Evolutionary conservation across 2,329 filamentous ascomycete species (phyloP), one percentile per base, ranked within the genome.

Genomic region (Gremmenia infestans): DNA sequence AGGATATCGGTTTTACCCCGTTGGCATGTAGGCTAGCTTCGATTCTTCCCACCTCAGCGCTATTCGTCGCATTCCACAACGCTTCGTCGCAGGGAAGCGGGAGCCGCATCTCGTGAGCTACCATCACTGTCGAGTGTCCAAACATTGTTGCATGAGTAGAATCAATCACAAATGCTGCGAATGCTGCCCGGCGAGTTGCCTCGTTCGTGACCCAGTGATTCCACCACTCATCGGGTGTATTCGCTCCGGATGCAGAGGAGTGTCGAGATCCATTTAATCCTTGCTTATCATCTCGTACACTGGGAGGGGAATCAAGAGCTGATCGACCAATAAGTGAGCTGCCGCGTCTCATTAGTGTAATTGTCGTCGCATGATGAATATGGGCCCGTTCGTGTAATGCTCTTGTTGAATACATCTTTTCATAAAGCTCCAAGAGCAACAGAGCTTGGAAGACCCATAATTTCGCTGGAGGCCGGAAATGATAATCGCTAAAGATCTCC

Each of bases 61-160:
- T 89, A 70, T 87, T 96, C 3, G 87, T 89, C 4, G 94, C 94
- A 54, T 88, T 89, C 94, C 94, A 99, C 11, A 97, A 75, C 4
- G 87, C 84, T 70, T 97, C 94, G 63, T 97, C 92, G 68, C 93
- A 97, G 0, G 94, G 94, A 45, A 99, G 74, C 0, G 91, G 90
- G 8, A 97, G 78, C 50, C 91, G 85, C 82, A 99, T 90, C 72
- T 97, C 94, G 67, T 97, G 92, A 2, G 92, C 91, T 7, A 96
- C 91, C 93, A 97, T 97, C 45, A 95, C 91, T 0, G 91, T 93
- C 3, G 92, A 94, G 72, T 97, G 94, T 0, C 93, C 94, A 72
- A 97, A 97, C 88, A 99, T 97, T 28, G 91, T 96, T 1, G 92
- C 91, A 71, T 99, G 94, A 1, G 92, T 95, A 4, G 92, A 96